Conservation (phyloP, 495 filamentous ascomycete species). For the Aspergillus leporis region DNA sequence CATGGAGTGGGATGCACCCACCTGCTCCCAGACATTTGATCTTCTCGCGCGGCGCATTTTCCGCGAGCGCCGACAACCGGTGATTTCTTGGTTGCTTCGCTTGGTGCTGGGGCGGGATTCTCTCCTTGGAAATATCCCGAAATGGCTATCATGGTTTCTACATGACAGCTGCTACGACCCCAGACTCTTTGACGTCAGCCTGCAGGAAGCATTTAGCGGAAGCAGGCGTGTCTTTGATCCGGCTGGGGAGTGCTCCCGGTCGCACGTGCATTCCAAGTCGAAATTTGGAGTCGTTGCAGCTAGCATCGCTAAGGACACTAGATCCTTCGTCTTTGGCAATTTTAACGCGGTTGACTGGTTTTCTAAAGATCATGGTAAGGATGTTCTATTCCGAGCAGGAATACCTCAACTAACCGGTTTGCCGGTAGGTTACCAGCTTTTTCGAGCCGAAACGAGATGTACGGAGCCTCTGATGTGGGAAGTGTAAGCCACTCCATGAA, state of each 20-base stretch:
- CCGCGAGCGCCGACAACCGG: slow-evolving; percentile 13
- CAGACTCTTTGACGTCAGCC: slow-evolving; percentile 22
- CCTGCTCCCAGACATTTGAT: slow-evolving; percentile 28
- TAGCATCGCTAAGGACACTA: slow-evolving; percentile 24
- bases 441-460: slow-evolving; percentile 19
- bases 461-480: slow-evolving; percentile 25
- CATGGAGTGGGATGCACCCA: slow-evolving; percentile 22
- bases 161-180: slow-evolving; percentile 32
- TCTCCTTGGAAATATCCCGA: slow-evolving; percentile 16
- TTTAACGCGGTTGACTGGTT: slow-evolving; percentile 19
- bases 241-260: not conserved
- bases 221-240: slow-evolving; percentile 26
- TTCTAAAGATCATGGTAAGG: slow-evolving; percentile 16
- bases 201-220: slow-evolving; percentile 28
- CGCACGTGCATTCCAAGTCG: slow-evolving; percentile 4
- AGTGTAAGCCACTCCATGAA: slow-evolving; percentile 24
- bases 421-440: slow-evolving; percentile 23
- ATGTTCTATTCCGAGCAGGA: not conserved
- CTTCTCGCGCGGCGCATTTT: slow-evolving; percentile 29
- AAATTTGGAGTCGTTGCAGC: slow-evolving; percentile 26
- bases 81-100: slow-evolving; percentile 13
- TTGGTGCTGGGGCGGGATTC: slow-evolving; percentile 14
- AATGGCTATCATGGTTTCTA: slow-evolving; percentile 27
- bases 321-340: slow-evolving; percentile 27
- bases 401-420: too few relatives aligned